Evolutionary conservation across 257 asterid genomes (phyloP).

Genomic region (Plantago ovata): DNA sequence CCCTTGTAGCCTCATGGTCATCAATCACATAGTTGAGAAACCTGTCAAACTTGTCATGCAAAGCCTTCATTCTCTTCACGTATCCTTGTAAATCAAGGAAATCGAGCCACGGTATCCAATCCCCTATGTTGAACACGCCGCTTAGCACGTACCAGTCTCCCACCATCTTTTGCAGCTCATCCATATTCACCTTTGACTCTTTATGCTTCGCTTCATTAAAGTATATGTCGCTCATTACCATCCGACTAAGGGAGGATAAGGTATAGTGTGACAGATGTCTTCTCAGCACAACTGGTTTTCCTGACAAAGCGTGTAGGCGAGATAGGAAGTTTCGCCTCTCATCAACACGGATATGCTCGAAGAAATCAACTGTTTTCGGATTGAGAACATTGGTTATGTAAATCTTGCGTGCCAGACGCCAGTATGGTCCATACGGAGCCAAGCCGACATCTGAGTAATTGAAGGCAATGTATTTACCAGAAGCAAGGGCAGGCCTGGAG

Average conservation of each 20-base stretch:
- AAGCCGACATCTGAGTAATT: too few relatives aligned
- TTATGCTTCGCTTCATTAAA: slow-evolving; percentile 7
- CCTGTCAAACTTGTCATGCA: not conserved
- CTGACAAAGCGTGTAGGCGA: slow-evolving; percentile 2
- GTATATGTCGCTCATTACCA: slow-evolving; percentile 15
- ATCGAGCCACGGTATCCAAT: not conserved
- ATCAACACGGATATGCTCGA: slow-evolving; percentile 22
- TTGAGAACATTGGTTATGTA: not conserved
- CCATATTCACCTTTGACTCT: not conserved
- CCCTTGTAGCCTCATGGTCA: slow-evolving; percentile 6
- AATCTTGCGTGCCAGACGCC: not conserved
- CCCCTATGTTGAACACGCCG: not conserved
- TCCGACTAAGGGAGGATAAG: slow-evolving; percentile 1
- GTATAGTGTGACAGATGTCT: slow-evolving; percentile 17
- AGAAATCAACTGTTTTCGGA: not conserved
- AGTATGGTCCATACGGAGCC: too few relatives aligned
- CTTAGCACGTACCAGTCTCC: not conserved
- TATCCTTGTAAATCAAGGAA: not conserved
- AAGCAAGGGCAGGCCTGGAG: too few relatives aligned
- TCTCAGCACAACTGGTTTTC: slow-evolving; percentile 18
- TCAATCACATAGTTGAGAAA: slow-evolving; percentile 3
- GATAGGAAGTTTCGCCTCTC: slow-evolving; percentile 9
- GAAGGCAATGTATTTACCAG: too few relatives aligned
- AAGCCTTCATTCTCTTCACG: not conserved
- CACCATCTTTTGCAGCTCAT: slow-evolving; percentile 17